A percentile compares a stretch with the other conserved stretches of the same genome.
These are phyloP conservation scores for Clavulina sp. DNA, from an alignment of 768 basidiomycete genomes.

Conservation along the genomic window DNA sequence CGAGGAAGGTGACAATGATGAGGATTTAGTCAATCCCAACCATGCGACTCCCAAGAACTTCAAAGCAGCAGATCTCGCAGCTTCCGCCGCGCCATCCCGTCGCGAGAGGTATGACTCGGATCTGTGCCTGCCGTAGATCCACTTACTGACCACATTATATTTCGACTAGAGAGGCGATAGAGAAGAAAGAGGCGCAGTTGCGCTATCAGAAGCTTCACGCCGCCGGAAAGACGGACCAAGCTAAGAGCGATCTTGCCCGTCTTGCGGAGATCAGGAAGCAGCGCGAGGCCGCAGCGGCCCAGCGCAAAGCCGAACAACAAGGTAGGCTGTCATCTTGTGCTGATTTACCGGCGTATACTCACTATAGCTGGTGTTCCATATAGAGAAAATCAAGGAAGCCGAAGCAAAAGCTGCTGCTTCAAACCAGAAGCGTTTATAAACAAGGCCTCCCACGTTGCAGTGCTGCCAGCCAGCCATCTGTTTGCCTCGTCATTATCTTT, in stretches of 20 bases:
- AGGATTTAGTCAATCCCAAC: slow-evolving; percentile 64
- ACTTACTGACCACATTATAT: neutral
- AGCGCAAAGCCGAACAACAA: slow-evolving; percentile 76
- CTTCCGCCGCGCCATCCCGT: slow-evolving; percentile 42
- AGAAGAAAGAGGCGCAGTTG: slow-evolving; percentile 79
- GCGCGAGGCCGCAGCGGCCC: slow-evolving; percentile 73
- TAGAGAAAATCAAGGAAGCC: slow-evolving; percentile 47
- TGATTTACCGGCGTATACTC: neutral
- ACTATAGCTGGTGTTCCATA: slow-evolving; percentile 14
- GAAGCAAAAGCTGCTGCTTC: slow-evolving; percentile 34
- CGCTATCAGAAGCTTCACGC: slow-evolving; percentile 68
- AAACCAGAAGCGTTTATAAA: neutral
- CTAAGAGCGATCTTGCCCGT: slow-evolving; percentile 73
- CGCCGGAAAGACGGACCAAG: slow-evolving; percentile 79
- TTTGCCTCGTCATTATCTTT: no score
- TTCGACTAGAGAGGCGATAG: slow-evolving; percentile 63
- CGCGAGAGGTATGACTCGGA: slow-evolving; percentile 36
- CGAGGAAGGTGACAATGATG: slow-evolving; percentile 43
- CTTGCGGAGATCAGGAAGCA: slow-evolving; percentile 74
- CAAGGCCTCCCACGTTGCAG: no score
- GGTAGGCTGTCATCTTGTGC: slow-evolving; percentile 28
- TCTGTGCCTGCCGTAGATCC: neutral
- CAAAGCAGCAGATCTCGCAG: slow-evolving; percentile 56
- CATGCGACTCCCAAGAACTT: slow-evolving; percentile 48
- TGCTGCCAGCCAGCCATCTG: no score